Percentiles rank a stretch among this genome's conserved stretches.
phyloP scores from a whole-genome alignment of 2,329 filamentous ascomycete genomes.

The Cercospora sp. region DNA sequence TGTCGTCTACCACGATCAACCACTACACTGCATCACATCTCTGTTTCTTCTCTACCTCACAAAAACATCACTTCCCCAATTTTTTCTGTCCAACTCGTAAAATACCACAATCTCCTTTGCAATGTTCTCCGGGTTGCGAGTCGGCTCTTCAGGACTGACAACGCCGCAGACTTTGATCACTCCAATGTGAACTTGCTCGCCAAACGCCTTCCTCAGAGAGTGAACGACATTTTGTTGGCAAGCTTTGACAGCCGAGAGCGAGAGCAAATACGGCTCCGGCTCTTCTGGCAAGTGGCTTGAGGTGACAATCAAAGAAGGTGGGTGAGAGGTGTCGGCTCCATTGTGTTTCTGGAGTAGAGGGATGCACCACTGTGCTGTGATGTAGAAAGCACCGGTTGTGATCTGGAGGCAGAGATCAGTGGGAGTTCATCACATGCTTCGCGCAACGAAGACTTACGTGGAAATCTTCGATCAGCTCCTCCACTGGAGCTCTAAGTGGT shows the following conservation, averaged over 20 bases:
- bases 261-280: slow-evolving; percentile 5
- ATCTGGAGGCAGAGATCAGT: neutral
- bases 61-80: slow-evolving; percentile 9
- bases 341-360: slow-evolving; percentile 7
- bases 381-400: slow-evolving; percentile 17
- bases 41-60: neutral
- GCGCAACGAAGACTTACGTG: neutral
- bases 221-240: slow-evolving; percentile 20
- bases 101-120: slow-evolving; percentile 13
- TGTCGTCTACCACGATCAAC: neutral
- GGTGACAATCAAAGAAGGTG: slow-evolving; percentile 16
- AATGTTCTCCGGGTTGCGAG: slow-evolving; percentile 12
- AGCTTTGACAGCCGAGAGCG: slow-evolving; percentile 19
- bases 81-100: slow-evolving; percentile 6
- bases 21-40: neutral
- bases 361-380: slow-evolving; percentile 19
- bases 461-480: slow-evolving; percentile 23
- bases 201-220: slow-evolving; percentile 13
- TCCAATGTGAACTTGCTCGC: slow-evolving; percentile 16
- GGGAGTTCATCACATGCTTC: neutral
- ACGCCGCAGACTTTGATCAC: slow-evolving; percentile 15
- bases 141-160: slow-evolving; percentile 9
- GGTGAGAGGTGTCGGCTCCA: neutral
- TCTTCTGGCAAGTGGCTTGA: slow-evolving; percentile 19
- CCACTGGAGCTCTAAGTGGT: slow-evolving; percentile 12